phyloP scores from a whole-genome alignment of 495 filamentous ascomycete species.

The Hyaloscypha variabilis region DNA sequence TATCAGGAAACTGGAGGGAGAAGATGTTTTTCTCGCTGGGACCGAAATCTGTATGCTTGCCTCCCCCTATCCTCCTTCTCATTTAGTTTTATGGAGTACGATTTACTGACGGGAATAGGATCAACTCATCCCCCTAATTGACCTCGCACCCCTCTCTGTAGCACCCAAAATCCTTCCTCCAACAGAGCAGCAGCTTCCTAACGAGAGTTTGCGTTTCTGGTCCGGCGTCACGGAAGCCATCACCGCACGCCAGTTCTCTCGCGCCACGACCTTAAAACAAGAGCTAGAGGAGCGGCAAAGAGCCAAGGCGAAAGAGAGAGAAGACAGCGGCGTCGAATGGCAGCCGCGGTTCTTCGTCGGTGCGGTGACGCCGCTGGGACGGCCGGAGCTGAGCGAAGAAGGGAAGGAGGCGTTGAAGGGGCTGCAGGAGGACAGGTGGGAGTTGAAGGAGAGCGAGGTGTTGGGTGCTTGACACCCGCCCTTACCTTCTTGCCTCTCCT shows the following conservation, averaged over 20 bases:
- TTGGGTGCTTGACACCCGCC: slow-evolving; percentile 29
- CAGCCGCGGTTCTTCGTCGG: slow-evolving; percentile 89
- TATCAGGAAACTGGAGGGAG: slow-evolving; percentile 81
- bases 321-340: slow-evolving; percentile 68
- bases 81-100: slow-evolving; percentile 37
- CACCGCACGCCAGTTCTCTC: slow-evolving; percentile 74
- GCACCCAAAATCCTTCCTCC: slow-evolving; percentile 80
- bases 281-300: slow-evolving; percentile 92
- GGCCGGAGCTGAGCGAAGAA: slow-evolving; percentile 78
- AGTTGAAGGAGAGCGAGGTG: slow-evolving; percentile 49
- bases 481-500: background rate
- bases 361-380: slow-evolving; percentile 70
- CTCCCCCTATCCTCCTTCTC: slow-evolving; percentile 39
- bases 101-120: background rate
- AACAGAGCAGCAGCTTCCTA: slow-evolving; percentile 72
- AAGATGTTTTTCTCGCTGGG: slow-evolving; percentile 56
- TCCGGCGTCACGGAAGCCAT: slow-evolving; percentile 86
- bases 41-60: slow-evolving; percentile 56
- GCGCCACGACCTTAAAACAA: slow-evolving; percentile 84
- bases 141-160: slow-evolving; percentile 78
- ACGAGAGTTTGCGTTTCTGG: slow-evolving; percentile 93
- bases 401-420: slow-evolving; percentile 70
- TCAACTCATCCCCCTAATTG: slow-evolving; percentile 72
- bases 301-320: slow-evolving; percentile 77
- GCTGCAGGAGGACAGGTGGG: slow-evolving; percentile 64